phyloP scores from a whole-genome alignment of 2,329 filamentous ascomycete species.

The Alternaria ethzedia region DNA sequence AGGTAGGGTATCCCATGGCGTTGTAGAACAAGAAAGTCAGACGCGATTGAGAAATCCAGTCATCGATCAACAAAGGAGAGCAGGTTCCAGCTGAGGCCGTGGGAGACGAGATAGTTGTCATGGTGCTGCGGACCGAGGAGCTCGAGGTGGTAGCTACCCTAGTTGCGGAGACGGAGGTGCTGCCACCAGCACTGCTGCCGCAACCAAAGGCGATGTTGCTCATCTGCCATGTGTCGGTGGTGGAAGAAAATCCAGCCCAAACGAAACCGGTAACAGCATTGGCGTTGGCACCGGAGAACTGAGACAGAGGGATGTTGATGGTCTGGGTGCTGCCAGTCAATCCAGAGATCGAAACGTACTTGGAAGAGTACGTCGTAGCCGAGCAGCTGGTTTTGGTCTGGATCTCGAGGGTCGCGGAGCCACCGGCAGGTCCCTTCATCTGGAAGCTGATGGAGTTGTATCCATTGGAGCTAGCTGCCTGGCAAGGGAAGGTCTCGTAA shows the following conservation, averaged over 20 bases:
- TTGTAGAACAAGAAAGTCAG: constrained; percentile 68
- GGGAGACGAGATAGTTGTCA: constrained; percentile 4
- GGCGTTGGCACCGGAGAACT: constrained; percentile 58
- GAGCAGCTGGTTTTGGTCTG: constrained; percentile 57
- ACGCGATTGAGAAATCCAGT: constrained; percentile 68
- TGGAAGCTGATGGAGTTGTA: constrained; percentile 59
- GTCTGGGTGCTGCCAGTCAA: constrained; percentile 60
- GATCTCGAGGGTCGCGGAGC: constrained; percentile 54
- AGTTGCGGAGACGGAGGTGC: constrained; percentile 1
- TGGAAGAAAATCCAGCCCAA: constrained; percentile 51
- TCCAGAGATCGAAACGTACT: constrained; percentile 53
- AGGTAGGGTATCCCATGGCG: constrained; percentile 61
- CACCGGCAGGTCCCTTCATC: constrained; percentile 54
- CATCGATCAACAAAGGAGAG: constrained; percentile 60
- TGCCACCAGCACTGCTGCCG: constrained; percentile 13
- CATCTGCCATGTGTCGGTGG: constrained; percentile 54
- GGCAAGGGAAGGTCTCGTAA: constrained; percentile 61
- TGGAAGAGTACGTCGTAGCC: constrained; percentile 51
- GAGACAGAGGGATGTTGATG: constrained; percentile 58
- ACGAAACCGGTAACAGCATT: constrained; percentile 57
- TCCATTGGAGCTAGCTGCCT: constrained; percentile 53
- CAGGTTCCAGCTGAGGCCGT: constrained; percentile 46
- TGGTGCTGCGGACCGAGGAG: constrained; percentile 1
- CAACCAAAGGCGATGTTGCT: constrained; percentile 58
- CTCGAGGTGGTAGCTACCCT: not conserved